Evolutionary conservation across 345 rosid genomes (phyloP).

Genomic region (Populus alba): DNA sequence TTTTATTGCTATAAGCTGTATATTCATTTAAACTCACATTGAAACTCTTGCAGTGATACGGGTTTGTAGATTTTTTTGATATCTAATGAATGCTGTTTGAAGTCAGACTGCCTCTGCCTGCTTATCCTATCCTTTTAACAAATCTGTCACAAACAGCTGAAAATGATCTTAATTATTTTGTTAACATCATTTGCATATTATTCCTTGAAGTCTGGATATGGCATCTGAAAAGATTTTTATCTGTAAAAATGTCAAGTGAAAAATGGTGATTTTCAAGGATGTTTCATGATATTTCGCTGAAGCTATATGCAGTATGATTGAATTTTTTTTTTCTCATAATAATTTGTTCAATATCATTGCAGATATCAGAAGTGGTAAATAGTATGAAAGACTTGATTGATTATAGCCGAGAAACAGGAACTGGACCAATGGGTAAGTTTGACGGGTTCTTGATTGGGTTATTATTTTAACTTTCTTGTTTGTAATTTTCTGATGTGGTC

Average conservation of each 20-base stretch:
- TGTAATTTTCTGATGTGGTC: not conserved
- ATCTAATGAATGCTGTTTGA: not conserved
- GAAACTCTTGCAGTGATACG: not conserved
- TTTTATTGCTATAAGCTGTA: not conserved
- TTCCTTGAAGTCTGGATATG: not conserved
- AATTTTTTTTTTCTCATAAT: not conserved
- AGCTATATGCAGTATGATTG: not conserved
- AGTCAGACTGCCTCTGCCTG: not conserved
- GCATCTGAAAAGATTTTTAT: not conserved
- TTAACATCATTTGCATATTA: not conserved
- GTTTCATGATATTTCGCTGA: not conserved
- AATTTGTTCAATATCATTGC: conserved; percentile 19
- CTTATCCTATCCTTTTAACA: not conserved
- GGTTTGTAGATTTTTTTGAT: not conserved
- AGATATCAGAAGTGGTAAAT: conserved; percentile 97
- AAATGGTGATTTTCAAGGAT: not conserved
- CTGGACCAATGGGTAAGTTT: conserved; percentile 95
- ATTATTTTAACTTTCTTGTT: not conserved
- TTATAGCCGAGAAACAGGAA: conserved; percentile 84
- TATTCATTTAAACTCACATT: not conserved
- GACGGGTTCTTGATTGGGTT: not conserved
- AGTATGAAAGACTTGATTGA: conserved; percentile 99
- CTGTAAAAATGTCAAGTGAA: not conserved
- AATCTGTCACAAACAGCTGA: not conserved
- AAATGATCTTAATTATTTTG: not conserved